Conservation (phyloP, 129 eudicot species). For the Chrysanthemum seticuspe region DNA sequence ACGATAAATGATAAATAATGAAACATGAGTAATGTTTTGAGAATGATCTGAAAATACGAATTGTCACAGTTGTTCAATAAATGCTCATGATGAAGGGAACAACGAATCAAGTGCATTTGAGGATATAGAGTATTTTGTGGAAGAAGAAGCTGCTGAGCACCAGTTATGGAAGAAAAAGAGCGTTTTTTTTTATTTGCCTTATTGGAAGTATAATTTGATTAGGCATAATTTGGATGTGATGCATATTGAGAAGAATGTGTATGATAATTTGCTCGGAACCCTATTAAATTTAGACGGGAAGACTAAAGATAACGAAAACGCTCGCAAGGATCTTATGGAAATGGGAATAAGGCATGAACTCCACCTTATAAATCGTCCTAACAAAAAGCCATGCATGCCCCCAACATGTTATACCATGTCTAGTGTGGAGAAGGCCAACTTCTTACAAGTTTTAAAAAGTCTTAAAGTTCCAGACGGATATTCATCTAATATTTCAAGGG, state of each 20-base stretch:
- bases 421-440: too few relatives aligned
- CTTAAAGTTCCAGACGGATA: too few relatives aligned
- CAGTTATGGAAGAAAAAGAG: neutral
- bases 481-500: too few relatives aligned
- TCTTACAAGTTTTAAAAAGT: too few relatives aligned
- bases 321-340: neutral
- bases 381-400: neutral
- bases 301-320: neutral
- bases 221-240: too few relatives aligned
- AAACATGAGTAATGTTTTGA: too few relatives aligned
- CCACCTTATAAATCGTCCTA: neutral
- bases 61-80: neutral
- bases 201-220: too few relatives aligned
- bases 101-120: neutral
- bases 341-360: neutral
- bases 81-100: neutral
- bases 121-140: neutral
- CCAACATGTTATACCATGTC: too few relatives aligned
- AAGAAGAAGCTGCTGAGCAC: neutral
- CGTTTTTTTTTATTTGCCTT: too few relatives aligned
- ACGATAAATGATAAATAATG: too few relatives aligned
- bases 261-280: neutral
- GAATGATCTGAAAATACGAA: too few relatives aligned
- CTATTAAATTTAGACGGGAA: neutral
- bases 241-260: too few relatives aligned